Evolutionary conservation across 2,329 filamentous ascomycete genomes (phyloP).

Genomic region (Fusarium ramigenum): DNA sequence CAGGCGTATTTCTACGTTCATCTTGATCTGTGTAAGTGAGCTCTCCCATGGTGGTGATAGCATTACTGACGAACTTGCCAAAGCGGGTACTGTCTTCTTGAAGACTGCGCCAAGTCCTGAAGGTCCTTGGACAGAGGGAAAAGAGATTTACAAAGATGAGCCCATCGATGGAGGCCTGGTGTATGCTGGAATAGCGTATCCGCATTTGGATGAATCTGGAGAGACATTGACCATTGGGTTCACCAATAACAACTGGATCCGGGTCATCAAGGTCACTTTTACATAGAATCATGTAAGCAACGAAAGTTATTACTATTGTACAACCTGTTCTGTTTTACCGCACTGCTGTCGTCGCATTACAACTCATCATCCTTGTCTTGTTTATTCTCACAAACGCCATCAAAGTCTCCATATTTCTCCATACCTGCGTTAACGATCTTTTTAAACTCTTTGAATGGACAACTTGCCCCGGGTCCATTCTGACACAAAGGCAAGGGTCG

Average conservation of each 20-base stretch:
- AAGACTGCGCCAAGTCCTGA: constrained; percentile 40
- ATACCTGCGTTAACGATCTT: constrained; percentile 29
- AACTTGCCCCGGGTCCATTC: constrained; percentile 33
- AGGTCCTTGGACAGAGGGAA: constrained; percentile 51
- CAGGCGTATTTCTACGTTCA: constrained; percentile 51
- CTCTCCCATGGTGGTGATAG: rapidly evolving
- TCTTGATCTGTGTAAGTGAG: constrained; percentile 25
- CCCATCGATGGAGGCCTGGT: constrained; percentile 46
- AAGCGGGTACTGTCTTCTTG: constrained; percentile 20
- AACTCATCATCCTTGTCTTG: constrained; percentile 23
- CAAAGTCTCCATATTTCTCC: constrained; percentile 37
- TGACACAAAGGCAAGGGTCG: constrained; percentile 34
- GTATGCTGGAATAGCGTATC: constrained; percentile 52
- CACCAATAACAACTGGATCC: constrained; percentile 53
- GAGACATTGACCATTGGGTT: constrained; percentile 50
- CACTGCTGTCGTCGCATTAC: background rate
- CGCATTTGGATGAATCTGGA: constrained; percentile 50
- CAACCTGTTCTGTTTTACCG: background rate
- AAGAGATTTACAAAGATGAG: constrained; percentile 47
- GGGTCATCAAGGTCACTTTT: constrained; percentile 45
- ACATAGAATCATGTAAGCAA: rapidly evolving
- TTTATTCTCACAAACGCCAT: constrained; percentile 32
- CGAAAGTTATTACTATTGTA: background rate
- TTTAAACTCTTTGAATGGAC: constrained; percentile 33
- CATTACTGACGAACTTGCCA: background rate